A percentile compares a stretch with the other conserved stretches of the same genome.
Evolutionary conservation across 768 basidiomycete species (phyloP).

Genomic region (Mycena amicta): DNA sequence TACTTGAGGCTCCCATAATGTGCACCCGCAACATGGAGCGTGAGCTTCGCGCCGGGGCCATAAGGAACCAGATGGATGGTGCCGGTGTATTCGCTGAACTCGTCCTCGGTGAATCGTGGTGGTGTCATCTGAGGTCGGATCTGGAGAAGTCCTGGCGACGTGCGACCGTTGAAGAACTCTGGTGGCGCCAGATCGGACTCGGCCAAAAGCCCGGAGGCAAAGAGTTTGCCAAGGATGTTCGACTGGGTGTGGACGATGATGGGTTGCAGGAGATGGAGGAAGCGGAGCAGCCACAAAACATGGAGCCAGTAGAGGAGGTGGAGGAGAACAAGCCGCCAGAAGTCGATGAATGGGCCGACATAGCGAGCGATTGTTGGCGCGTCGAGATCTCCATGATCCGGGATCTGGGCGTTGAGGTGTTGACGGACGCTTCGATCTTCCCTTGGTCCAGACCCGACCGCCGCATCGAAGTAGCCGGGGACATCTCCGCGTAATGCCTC

Average conservation of each 20-base stretch:
- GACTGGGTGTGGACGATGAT: background rate
- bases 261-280: background rate
- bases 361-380: background rate
- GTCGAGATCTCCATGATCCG: background rate
- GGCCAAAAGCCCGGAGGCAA: background rate
- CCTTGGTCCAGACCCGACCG: background rate
- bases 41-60: background rate
- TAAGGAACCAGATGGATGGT: background rate
- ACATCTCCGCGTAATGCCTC: background rate
- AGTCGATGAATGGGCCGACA: background rate
- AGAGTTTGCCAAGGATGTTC: background rate
- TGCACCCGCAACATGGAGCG: background rate
- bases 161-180: too few species aligned
- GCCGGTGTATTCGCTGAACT: background rate
- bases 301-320: background rate
- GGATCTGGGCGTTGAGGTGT: background rate
- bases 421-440: background rate
- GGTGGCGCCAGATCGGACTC: background rate
- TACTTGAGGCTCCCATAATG: slow-evolving; percentile 1
- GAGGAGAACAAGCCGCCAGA: background rate
- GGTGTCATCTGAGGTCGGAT: too few species aligned
- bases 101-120: background rate
- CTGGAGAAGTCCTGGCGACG: too few species aligned
- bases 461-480: background rate
- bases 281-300: background rate